Percentiles rank a stretch among this genome's conserved stretches.
Evolutionary conservation across 768 basidiomycete genomes (phyloP).

Genomic region (Suillus paluster): DNA sequence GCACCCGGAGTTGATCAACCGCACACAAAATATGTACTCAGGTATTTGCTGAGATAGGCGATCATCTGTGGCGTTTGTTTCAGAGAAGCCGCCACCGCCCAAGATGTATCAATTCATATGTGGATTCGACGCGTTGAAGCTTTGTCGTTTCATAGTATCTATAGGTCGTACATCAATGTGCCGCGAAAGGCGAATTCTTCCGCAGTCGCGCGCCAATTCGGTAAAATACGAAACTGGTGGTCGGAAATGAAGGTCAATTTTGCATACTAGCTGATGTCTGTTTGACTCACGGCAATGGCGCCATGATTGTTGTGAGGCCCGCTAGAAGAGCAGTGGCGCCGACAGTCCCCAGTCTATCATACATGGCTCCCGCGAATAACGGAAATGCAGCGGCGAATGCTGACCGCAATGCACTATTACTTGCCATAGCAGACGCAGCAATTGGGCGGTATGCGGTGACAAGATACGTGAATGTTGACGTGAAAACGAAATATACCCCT

Average conservation of each 20-base stretch:
- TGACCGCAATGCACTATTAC: conserved; percentile 59
- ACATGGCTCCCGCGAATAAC: conserved; percentile 57
- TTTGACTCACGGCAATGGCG: conserved; percentile 59
- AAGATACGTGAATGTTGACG: conserved; percentile 65
- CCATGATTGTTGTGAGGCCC: conserved; percentile 62
- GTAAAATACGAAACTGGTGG: conserved; percentile 50
- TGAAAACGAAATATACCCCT: conserved; percentile 68
- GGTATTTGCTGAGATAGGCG: no score
- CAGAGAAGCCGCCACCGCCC: not conserved
- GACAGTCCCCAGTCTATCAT: conserved; percentile 59
- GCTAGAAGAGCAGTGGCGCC: conserved; percentile 76
- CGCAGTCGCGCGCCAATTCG: conserved; percentile 50
- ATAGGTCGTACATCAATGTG: conserved; percentile 14
- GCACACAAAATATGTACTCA: no score
- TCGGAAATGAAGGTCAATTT: not conserved
- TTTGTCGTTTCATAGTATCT: not conserved
- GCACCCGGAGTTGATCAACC: not conserved
- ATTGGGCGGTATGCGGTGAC: conserved; percentile 55
- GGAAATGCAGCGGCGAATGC: conserved; percentile 57
- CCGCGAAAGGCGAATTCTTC: conserved; percentile 47
- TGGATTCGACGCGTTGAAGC: not conserved
- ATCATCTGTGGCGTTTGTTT: not conserved
- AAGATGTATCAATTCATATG: not conserved
- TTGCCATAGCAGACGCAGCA: conserved; percentile 65
- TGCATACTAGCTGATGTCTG: not conserved